A percentile compares a stretch with the other conserved stretches of the same genome.
phyloP scores from a whole-genome alignment of 345 rosid genomes.

The Excoecaria agallocha region DNA sequence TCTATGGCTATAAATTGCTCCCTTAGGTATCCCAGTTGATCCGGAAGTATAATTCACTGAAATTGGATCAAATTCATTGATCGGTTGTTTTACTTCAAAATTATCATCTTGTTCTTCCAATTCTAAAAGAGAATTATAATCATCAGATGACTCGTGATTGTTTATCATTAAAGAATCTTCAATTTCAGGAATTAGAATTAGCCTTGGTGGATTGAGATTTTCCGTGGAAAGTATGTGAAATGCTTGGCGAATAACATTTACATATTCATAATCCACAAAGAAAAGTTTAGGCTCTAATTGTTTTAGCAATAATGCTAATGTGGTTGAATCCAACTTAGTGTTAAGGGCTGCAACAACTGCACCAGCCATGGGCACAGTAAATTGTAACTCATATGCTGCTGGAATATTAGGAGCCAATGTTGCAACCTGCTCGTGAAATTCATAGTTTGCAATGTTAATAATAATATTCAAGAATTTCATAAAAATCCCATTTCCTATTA shows the following conservation, averaged over 20 bases:
- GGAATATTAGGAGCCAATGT: slow-evolving; percentile 62
- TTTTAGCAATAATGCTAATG: slow-evolving; percentile 28
- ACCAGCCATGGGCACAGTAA: slow-evolving; percentile 63
- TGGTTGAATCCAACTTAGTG: slow-evolving; percentile 31
- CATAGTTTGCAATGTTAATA: not conserved
- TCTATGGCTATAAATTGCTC: slow-evolving; percentile 53
- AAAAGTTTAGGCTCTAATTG: slow-evolving; percentile 37
- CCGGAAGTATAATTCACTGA: slow-evolving; percentile 58
- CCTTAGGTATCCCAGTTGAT: slow-evolving; percentile 58
- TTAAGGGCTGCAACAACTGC: slow-evolving; percentile 47
- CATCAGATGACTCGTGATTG: not conserved
- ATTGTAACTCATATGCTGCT: slow-evolving; percentile 53
- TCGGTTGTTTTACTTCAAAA: slow-evolving; percentile 31
- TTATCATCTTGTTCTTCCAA: slow-evolving; percentile 11
- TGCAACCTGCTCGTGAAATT: slow-evolving; percentile 38
- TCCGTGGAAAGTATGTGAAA: slow-evolving; percentile 16
- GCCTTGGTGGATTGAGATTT: slow-evolving; percentile 21
- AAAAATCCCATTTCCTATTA: too few relatives aligned
- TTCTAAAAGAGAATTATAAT: slow-evolving; percentile 34
- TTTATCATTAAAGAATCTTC: not conserved
- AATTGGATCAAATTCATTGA: slow-evolving; percentile 48
- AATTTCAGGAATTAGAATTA: slow-evolving; percentile 34
- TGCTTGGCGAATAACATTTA: slow-evolving; percentile 22
- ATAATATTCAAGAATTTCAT: too few relatives aligned
- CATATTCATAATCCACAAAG: slow-evolving; percentile 42